Evolutionary conservation across 2,329 filamentous ascomycete genomes (phyloP), one percentile per base, ranked within the genome.

Genomic region (Zymoseptoria tritici): DNA sequence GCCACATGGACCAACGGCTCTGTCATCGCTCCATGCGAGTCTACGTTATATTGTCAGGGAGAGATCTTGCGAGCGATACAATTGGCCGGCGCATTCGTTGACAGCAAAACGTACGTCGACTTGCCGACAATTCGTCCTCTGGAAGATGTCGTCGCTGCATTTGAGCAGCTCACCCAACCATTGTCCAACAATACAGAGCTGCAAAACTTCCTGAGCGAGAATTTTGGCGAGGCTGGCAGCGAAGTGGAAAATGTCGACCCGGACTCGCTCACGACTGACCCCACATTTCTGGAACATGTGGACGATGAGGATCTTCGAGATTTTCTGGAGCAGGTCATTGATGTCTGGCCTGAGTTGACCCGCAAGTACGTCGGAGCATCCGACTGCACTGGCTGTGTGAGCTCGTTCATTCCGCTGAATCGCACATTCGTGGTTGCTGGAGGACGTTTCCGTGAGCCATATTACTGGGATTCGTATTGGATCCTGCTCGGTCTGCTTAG

Each of bases 381-480:
- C 22, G 81, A 80, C 65, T 88, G 85, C 75, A 75, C 78, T 8
- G 79, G 78, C 36, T 88, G 85, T 62, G 83, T 84, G 36, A 80
- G 80, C 66, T 87, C 85, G 69, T 88, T 86, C 72, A 83, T 88
- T 58, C 83, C 85, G 6, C 70, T 88, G 60, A 86, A 86, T 67
- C 81, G 83, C 59, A 85, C 84, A 2, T 88, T 89, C 67, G 84
- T 89, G n/a, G 81, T 89, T 16, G 85, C 85, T 3, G 85, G 85
- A 11, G 85, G 86, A n/a, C 83, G 86, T 29, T 89, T 89, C 76
- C 79, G 85, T 36, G 86, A 89, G 72, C 80, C 84, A 1, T 89
- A 88, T 69, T 88, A 88, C 71, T 88, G 85, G 85, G 85, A 88
- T 71, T 85, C 83, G 31, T 88, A 82, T 74, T 87, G 84, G 85